These are phyloP conservation scores for Dothistroma pini DNA, from an alignment of 2,329 filamentous ascomycete species.

Conservation along the genomic window DNA sequence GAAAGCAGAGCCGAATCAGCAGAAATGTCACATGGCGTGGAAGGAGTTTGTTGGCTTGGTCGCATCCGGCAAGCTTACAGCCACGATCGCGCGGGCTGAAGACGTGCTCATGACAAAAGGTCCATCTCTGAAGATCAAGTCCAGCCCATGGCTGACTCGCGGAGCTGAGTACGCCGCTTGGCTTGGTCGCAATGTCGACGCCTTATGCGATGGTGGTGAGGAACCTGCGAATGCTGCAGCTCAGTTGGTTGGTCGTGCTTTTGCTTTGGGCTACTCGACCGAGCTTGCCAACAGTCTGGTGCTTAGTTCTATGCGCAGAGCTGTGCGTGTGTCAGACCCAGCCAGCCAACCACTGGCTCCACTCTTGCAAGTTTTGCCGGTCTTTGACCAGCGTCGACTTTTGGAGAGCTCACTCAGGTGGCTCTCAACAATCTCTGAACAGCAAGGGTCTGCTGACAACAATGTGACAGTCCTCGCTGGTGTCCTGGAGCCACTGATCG, in stretches of 20 bases:
- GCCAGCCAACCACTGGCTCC: not conserved
- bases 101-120: constrained; percentile 40
- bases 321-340: not conserved
- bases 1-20: constrained; percentile 37
- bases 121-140: constrained; percentile 38
- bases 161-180: constrained; percentile 65
- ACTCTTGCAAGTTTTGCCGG: constrained; percentile 15
- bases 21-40: constrained; percentile 56
- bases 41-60: constrained; percentile 59
- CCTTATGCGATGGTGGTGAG: constrained; percentile 10
- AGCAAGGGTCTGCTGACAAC: not conserved
- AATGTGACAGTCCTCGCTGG: constrained; percentile 13
- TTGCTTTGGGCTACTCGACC: constrained; percentile 65
- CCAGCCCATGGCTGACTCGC: constrained; percentile 60
- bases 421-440: constrained; percentile 19
- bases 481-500: constrained; percentile 17
- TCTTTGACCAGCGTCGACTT: constrained; percentile 41
- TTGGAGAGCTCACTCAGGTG: constrained; percentile 36
- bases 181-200: constrained; percentile 63
- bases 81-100: constrained; percentile 58
- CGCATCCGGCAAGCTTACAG: constrained; percentile 58
- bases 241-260: constrained; percentile 54
- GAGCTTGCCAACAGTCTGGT: constrained; percentile 18
- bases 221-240: constrained; percentile 29
- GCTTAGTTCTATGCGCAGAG: not conserved